Percentiles rank a stretch among this genome's conserved stretches.
Conservation (phyloP, 2,329 filamentous ascomycete genomes). For the Fusarium sp. region DNA sequence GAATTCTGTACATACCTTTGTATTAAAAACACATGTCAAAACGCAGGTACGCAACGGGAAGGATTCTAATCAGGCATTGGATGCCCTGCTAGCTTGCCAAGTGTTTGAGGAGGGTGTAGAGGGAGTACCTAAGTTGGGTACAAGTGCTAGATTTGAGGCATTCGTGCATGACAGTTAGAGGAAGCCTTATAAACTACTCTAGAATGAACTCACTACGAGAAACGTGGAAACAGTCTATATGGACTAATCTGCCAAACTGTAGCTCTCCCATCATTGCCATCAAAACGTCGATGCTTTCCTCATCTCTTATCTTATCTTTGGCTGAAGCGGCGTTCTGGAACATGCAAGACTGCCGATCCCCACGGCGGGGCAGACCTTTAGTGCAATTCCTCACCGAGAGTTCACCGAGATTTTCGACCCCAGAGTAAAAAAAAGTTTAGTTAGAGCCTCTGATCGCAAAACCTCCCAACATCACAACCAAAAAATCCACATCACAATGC, state of each 20-base stretch:
- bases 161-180: not conserved
- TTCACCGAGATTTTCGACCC: slow-evolving; percentile 34
- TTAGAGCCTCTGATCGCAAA: slow-evolving; percentile 23
- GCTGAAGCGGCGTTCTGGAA: slow-evolving; percentile 22
- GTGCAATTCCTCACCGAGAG: slow-evolving; percentile 20
- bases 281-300: not conserved
- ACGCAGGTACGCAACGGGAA: not conserved
- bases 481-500: slow-evolving; percentile 52
- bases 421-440: slow-evolving; percentile 29
- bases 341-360: slow-evolving; percentile 20
- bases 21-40: not conserved
- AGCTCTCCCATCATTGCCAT: not conserved
- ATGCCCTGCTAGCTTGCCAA: not conserved
- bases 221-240: not conserved
- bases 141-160: not conserved
- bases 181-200: not conserved
- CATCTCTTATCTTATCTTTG: not conserved
- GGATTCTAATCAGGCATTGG: not conserved
- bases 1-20: not conserved
- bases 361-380: slow-evolving; percentile 28
- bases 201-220: not conserved
- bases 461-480: slow-evolving; percentile 14
- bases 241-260: not conserved
- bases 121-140: not conserved
- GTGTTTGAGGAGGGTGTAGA: not conserved